A percentile compares a stretch with the other conserved stretches of the same genome.
Evolutionary conservation across 345 rosid species (phyloP).

Genomic region (Ceriops zippeliana): DNA sequence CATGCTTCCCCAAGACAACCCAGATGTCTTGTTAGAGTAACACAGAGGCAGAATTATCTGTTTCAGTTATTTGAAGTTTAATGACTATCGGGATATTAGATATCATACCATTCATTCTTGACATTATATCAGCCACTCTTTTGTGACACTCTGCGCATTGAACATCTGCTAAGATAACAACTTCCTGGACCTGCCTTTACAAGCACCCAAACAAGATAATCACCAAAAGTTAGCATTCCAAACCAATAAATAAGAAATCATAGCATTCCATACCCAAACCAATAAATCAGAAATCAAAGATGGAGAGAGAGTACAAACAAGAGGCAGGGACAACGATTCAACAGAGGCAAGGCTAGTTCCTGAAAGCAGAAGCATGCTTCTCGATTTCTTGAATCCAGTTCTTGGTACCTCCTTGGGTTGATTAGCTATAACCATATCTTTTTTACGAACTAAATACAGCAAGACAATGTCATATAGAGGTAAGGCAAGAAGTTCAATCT

Average conservation of each 20-base stretch:
- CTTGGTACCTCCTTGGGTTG: slow-evolving; percentile 18
- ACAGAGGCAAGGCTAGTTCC: slow-evolving; percentile 68
- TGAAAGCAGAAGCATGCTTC: slow-evolving; percentile 21
- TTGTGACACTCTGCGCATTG: slow-evolving; percentile 65
- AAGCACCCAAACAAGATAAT: slow-evolving; percentile 6
- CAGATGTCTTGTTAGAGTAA: not conserved
- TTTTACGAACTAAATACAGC: slow-evolving; percentile 1
- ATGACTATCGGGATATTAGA: not conserved
- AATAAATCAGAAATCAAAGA: not conserved
- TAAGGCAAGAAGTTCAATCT: slow-evolving; percentile 25
- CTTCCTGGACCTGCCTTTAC: slow-evolving; percentile 68
- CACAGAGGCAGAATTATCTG: no score
- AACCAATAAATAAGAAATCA: not conserved
- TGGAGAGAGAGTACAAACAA: slow-evolving; percentile 51
- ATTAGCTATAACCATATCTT: slow-evolving; percentile 32
- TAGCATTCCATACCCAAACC: not conserved
- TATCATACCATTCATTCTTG: slow-evolving; percentile 65
- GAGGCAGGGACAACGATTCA: slow-evolving; percentile 81
- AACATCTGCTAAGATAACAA: slow-evolving; percentile 79
- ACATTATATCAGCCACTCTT: slow-evolving; percentile 66
- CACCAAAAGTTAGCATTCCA: not conserved
- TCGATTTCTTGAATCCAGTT: slow-evolving; percentile 26
- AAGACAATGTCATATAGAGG: slow-evolving; percentile 4
- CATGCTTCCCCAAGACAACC: not conserved
- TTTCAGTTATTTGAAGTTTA: not conserved